Conservation (phyloP, 73 alveolate genomes). For the Stentor coeruleus region DNA sequence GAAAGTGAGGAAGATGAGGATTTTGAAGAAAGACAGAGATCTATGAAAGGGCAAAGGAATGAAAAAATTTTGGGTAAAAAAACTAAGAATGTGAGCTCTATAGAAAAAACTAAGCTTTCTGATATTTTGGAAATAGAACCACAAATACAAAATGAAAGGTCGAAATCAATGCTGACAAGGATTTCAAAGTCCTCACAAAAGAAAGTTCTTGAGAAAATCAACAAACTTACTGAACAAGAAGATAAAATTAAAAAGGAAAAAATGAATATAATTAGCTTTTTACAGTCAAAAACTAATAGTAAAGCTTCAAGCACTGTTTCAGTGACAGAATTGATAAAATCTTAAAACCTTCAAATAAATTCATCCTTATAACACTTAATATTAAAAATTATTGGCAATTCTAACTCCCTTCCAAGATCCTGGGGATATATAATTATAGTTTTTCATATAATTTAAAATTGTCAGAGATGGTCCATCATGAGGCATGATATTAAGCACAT, state of each 20-base stretch:
- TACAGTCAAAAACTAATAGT: neutral
- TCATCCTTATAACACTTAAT: too few species aligned
- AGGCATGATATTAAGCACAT: neutral
- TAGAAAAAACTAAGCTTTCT: neutral
- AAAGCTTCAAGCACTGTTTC: neutral
- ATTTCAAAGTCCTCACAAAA: neutral
- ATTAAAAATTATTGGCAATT: too few species aligned
- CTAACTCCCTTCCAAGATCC: neutral
- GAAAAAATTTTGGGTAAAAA: neutral
- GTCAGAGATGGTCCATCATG: neutral
- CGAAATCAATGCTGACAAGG: neutral
- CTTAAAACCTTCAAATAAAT: too few species aligned
- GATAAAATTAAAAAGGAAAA: neutral
- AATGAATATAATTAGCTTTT: neutral
- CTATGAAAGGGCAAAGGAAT: too few species aligned
- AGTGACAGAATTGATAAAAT: neutral
- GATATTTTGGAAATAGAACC: neutral
- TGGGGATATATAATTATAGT: neutral
- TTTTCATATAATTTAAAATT: neutral
- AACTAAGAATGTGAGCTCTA: too few species aligned
- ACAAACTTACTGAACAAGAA: neutral
- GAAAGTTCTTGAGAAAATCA: neutral
- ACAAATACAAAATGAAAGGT: neutral
- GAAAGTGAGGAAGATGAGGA: neutral
- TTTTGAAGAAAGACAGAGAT: too few species aligned